A percentile compares a stretch with the other conserved stretches of the same genome.
Conservation (phyloP, 495 filamentous ascomycete species). For the Penicillium mononematosum region DNA sequence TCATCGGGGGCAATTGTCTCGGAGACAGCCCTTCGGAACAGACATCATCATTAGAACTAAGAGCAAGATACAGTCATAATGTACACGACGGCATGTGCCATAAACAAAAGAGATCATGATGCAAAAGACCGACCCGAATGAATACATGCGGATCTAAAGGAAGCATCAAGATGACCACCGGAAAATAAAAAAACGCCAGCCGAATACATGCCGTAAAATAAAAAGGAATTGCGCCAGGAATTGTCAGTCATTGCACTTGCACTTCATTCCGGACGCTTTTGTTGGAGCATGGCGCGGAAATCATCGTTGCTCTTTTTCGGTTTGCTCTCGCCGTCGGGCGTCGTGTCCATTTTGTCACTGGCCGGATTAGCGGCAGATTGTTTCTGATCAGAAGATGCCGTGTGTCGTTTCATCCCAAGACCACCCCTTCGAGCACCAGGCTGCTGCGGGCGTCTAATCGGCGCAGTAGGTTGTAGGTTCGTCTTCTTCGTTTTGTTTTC, state of each 20-base stretch:
- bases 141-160: constrained; percentile 12
- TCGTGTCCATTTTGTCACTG: constrained; percentile 37
- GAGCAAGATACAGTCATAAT: constrained; percentile 32
- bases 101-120: constrained; percentile 11
- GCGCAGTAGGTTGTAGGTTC: constrained; percentile 51
- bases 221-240: constrained; percentile 25
- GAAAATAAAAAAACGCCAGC: constrained; percentile 23
- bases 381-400: constrained; percentile 3
- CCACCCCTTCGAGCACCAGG: constrained; percentile 49
- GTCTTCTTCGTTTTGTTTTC: constrained; percentile 36
- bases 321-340: constrained; percentile 32
- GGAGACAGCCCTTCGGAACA: constrained; percentile 17
- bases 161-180: constrained; percentile 12
- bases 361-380: constrained; percentile 22
- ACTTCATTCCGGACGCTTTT: constrained; percentile 35
- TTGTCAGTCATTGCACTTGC: constrained; percentile 20
- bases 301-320: constrained; percentile 79
- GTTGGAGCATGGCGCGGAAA: constrained; percentile 74
- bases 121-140: constrained; percentile 16
- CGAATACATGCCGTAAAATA: constrained; percentile 24
- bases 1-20: constrained; percentile 11
- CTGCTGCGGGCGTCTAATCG: constrained; percentile 58
- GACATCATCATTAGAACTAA: constrained; percentile 31
- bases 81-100: constrained; percentile 27
- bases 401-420: constrained; percentile 55